Conservation (phyloP, 83 land plant species). For the Picea abies region DNA sequence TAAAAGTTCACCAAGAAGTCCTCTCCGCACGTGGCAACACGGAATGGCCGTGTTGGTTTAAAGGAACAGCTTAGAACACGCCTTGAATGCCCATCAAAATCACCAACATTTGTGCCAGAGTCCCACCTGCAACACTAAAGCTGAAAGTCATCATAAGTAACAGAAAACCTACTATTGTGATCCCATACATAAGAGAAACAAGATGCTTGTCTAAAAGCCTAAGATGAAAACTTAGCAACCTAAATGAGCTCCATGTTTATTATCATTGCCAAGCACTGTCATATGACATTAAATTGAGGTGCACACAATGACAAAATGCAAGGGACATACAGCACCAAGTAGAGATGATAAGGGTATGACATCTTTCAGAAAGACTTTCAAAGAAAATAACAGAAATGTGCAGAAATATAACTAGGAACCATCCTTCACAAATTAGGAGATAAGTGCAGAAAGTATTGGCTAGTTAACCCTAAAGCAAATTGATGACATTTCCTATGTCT, state of each 20-base stretch:
- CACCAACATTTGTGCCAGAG: conserved; percentile 88
- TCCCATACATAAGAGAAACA: not conserved
- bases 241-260: not conserved
- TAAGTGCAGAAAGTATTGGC: too few relatives aligned
- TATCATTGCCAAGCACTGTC: not conserved
- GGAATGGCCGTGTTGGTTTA: conserved; percentile 96
- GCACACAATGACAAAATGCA: too few relatives aligned
- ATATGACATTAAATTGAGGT: not conserved
- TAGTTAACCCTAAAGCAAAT: too few relatives aligned
- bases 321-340: too few relatives aligned
- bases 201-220: not conserved
- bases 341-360: too few relatives aligned
- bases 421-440: not conserved
- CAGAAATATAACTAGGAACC: not conserved
- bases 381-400: too few relatives aligned
- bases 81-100: conserved; percentile 96
- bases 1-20: conserved; percentile 94
- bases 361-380: too few relatives aligned
- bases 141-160: conserved; percentile 10
- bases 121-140: conserved; percentile 82
- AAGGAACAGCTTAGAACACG: conserved; percentile 93
- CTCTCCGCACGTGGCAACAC: conserved; percentile 95
- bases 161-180: not conserved
- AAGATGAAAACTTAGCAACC: not conserved
- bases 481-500: too few relatives aligned